Percentiles rank a stretch among this genome's conserved stretches.
Evolutionary conservation across 148 eudicot species (phyloP).

Genomic region (Selenicereus undatus): DNA sequence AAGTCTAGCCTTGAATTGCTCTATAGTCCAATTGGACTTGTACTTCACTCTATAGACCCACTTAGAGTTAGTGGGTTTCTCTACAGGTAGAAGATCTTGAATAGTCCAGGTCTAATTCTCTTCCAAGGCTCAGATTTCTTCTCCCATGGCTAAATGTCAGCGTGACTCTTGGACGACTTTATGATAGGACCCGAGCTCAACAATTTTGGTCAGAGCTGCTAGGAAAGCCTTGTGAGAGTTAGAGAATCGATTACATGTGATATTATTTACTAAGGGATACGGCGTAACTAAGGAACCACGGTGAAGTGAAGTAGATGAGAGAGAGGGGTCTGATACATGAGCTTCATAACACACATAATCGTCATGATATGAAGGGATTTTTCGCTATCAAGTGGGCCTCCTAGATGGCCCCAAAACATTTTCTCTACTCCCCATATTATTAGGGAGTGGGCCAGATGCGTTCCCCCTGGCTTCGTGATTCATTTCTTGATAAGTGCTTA

Average conservation of each 20-base stretch:
- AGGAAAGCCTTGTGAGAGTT: neutral
- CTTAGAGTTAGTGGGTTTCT: neutral
- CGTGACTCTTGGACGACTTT: neutral
- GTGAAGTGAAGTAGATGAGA: neutral
- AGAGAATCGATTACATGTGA: neutral
- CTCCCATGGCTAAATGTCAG: neutral
- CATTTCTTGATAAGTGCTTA: too few relatives aligned
- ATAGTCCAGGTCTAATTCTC: neutral
- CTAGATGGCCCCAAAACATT: too few relatives aligned
- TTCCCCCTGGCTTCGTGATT: too few relatives aligned
- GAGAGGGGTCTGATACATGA: neutral
- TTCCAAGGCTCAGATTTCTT: neutral
- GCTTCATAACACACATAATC: neutral
- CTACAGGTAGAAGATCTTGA: neutral
- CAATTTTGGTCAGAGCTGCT: neutral
- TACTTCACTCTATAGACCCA: neutral
- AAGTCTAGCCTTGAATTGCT: neutral
- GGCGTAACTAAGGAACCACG: neutral
- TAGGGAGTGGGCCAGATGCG: too few relatives aligned
- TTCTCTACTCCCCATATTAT: too few relatives aligned
- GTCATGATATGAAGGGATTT: too few relatives aligned
- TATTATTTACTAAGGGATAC: neutral
- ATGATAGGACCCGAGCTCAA: neutral
- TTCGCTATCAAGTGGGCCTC: too few relatives aligned
- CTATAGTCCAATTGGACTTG: neutral